Evolutionary conservation across 1,284 basidiomycete genomes (phyloP), one percentile per base, ranked within the genome.

Genomic region (Quambalaria eucalypti): DNA sequence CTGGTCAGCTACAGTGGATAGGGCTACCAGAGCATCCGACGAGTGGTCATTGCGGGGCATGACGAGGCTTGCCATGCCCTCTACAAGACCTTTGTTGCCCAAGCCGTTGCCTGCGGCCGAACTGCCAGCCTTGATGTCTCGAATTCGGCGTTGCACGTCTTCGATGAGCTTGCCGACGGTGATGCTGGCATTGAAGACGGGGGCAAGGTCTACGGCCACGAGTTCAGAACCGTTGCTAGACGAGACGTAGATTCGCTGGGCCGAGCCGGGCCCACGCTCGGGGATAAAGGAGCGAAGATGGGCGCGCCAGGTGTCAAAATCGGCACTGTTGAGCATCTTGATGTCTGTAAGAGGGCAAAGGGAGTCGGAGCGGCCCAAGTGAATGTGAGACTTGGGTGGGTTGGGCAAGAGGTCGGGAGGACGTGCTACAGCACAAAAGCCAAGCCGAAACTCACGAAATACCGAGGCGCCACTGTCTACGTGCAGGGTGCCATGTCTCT

Each of bases 401-500:
- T 25, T 4, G 28, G 38, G 14, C 25, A 30, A 26, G 1, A n/a
- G 25, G 39, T 5, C 19, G 40, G 12, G 51, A 23, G 52, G n/a
- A 44, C 10, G n/a, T n/a, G n/a, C n/a, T n/a, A n/a, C n/a, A n/a
- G n/a, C n/a, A n/a, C n/a, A n/a, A n/a, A n/a, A n/a, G 46, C 36
- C 12, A 40, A 26, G 25, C 25, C 14, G 10, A 28, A 9, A 46
- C 23, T 29, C 51, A 64, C 62, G 73, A 51, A 73, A 75, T 2
- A 73, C 69, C 30, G 58, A 68, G 2, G 65, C 54, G 0, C 73
- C 73, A 26, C 68, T 71, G 54, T 75, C 73, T 19, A 73, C 69
- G 54, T 75, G 73, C 39, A 75, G 64, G 14, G 73, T 71, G 28
- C 71, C 59, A 47, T 75, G 71, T 3, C 68, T 61, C 54, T 65